These are phyloP conservation scores for Candida cerambycidarum DNA, from an alignment of 805 yeast genomes.

Conservation along the genomic window DNA sequence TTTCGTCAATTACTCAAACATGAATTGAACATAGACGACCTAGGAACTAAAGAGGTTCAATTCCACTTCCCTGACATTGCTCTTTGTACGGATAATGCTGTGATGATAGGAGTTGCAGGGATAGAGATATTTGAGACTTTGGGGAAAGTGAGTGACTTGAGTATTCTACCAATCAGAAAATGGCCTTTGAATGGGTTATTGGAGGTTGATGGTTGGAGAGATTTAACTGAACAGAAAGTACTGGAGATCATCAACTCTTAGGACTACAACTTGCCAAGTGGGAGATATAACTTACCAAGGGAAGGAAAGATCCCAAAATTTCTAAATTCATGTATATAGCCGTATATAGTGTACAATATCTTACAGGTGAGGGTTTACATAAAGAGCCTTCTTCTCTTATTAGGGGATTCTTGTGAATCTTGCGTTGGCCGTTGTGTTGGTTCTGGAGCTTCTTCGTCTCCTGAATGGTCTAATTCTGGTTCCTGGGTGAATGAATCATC, in stretches of 20 bases:
- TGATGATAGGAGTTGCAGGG: conserved; percentile 98
- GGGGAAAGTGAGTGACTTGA: conserved; percentile 47
- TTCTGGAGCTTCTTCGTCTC: too few relatives aligned
- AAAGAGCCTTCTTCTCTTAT: conserved; percentile 1
- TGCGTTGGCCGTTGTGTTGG: too few relatives aligned
- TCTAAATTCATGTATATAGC: too few relatives aligned
- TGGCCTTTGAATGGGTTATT: conserved; percentile 73
- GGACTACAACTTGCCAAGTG: too few relatives aligned
- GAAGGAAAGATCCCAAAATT: too few relatives aligned
- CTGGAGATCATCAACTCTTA: too few relatives aligned
- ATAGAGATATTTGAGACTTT: conserved; percentile 73
- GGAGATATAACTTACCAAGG: too few relatives aligned
- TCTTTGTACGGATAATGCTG: conserved; percentile 91
- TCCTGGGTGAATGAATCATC: background rate
- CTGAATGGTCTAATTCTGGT: too few relatives aligned
- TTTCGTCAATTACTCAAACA: conserved; percentile 50
- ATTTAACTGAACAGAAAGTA: too few relatives aligned
- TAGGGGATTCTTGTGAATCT: background rate
- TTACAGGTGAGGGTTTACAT: background rate
- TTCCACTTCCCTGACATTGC: conserved; percentile 68
- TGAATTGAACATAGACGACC: conserved; percentile 28
- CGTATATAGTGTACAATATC: conserved; percentile 9
- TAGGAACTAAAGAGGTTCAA: conserved; percentile 15
- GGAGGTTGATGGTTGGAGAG: conserved; percentile 52
- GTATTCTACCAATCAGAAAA: conserved; percentile 64